Base-by-base conservation (phyloP, 2,329 filamentous ascomycete genomes). In the Colletotrichum sp. region DNA sequence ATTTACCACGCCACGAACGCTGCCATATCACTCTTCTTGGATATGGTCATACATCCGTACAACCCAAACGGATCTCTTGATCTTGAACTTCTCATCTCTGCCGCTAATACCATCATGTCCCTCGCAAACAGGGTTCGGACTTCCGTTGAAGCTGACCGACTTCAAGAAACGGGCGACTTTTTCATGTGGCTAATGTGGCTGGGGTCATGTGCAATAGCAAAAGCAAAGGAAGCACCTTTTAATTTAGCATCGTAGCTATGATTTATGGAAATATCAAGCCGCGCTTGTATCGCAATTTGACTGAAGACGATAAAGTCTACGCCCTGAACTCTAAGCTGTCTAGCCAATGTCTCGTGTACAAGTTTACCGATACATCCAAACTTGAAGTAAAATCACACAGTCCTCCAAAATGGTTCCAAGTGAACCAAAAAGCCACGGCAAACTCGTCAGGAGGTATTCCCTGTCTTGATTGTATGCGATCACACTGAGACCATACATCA, bases 31-130 rank as follows among this genome's bases (percentile, higher is more conserved):
- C 68, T 79, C 1, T 77, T 79, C 34, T 52, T 79, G 36, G 77
- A 79, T 48, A 78, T 77, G 8, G 32, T 79, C 13, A 77, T 79
- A 14, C 78, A 78, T n/a, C 77, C 78, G 2, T 43, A 10, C 4
- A 69, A 55, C 32, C 4, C 21, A 3, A 52, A 48, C 1, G 72
- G 68, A 14, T 60, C 59, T 7, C 60, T 72, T 10, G 72, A 71
- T 14, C 28, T 74, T 3, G 68, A 74, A 16, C 43, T 71, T 10
- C 59, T 74, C 24, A 64, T 71, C 7, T 71, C 71, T 6, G 32
- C 67, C 7, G 67, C 67, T 1, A 74, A 71, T 24, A 64, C 67
- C 1, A 55, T 74, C 2, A 60, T 21, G 3, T 10, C 12, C 4
- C 4, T 36, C 1, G 34, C 34, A 16, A 36, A 4, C 34, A 36